These are phyloP conservation scores for Verticillium albo-atrum DNA, from an alignment of 2,329 filamentous ascomycete genomes.

Conservation along the genomic window DNA sequence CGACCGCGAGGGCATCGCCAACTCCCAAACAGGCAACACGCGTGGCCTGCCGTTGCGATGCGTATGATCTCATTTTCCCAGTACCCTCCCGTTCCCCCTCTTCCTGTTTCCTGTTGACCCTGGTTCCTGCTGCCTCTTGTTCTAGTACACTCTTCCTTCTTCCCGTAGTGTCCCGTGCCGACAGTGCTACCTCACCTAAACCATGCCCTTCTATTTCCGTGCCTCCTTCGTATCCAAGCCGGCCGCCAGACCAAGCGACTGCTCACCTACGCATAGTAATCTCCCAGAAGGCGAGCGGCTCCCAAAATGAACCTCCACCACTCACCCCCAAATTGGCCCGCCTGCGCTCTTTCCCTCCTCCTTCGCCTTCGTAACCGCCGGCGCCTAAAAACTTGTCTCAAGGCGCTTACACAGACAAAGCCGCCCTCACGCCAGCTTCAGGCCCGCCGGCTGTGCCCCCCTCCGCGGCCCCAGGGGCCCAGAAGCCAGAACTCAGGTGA, in stretches of 20 bases:
- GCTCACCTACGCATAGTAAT: not conserved
- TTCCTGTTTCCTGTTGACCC: not conserved
- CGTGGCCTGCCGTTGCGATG: not conserved
- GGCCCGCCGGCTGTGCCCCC: not conserved
- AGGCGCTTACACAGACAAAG: conserved; percentile 10
- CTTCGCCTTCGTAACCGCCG: conserved; percentile 10
- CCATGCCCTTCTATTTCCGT: not conserved
- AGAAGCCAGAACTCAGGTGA: not conserved
- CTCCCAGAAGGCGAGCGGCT: not conserved
- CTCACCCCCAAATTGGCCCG: not conserved
- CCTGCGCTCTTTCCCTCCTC: not conserved
- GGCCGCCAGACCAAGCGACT: not conserved
- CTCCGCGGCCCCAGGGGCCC: not conserved
- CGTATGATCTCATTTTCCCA: not conserved
- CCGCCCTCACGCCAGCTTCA: not conserved
- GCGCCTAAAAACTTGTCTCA: conserved; percentile 7
- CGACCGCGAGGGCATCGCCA: conserved; percentile 13
- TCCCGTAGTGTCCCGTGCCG: not conserved
- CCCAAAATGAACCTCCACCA: not conserved
- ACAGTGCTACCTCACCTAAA: not conserved
- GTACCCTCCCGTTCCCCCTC: not conserved
- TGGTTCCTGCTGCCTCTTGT: not conserved
- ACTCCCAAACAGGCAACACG: conserved; percentile 3
- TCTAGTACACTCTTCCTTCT: not conserved
- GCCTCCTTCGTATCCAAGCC: not conserved